Evolutionary conservation across 129 eudicot species (phyloP).

Genomic region (Rutidosis leptorrhynchoides): DNA sequence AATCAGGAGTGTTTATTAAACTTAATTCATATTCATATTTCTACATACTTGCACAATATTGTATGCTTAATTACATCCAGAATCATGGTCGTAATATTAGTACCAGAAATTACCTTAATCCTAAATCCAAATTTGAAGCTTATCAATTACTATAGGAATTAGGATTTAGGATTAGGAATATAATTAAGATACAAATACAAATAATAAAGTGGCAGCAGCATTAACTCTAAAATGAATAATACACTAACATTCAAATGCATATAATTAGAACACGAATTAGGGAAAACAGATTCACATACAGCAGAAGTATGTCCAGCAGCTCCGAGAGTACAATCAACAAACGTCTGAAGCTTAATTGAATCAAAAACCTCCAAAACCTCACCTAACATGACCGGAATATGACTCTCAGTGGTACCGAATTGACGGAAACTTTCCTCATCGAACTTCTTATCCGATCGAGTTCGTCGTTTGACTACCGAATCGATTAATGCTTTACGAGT

Average conservation of each 20-base stretch:
- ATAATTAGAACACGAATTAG: not conserved
- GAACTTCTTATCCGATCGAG: constrained; percentile 78
- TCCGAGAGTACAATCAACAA: constrained; percentile 95
- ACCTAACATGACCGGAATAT: constrained; percentile 87
- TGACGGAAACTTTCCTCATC: constrained; percentile 60
- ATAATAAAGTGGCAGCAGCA: not conserved
- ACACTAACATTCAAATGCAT: not conserved
- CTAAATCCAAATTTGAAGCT: not conserved
- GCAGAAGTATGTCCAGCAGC: constrained; percentile 95
- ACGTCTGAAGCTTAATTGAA: constrained; percentile 43
- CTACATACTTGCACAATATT: not conserved
- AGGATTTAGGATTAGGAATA: too few species aligned
- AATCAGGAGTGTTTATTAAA: not conserved
- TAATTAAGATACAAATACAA: not conserved
- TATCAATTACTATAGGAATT: too few species aligned
- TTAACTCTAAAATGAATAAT: not conserved
- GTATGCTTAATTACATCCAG: not conserved
- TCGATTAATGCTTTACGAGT: constrained; percentile 34
- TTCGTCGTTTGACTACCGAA: constrained; percentile 59
- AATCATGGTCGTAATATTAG: not conserved
- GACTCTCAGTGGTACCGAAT: constrained; percentile 53
- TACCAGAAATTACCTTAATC: not conserved
- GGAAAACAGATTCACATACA: constrained; percentile 41
- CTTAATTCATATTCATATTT: too few species aligned
- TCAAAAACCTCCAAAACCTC: constrained; percentile 84